A percentile compares a stretch with the other conserved stretches of the same genome.
Evolutionary conservation across 179 eudicot genomes (phyloP).

Genomic region (Drosera spatulata): DNA sequence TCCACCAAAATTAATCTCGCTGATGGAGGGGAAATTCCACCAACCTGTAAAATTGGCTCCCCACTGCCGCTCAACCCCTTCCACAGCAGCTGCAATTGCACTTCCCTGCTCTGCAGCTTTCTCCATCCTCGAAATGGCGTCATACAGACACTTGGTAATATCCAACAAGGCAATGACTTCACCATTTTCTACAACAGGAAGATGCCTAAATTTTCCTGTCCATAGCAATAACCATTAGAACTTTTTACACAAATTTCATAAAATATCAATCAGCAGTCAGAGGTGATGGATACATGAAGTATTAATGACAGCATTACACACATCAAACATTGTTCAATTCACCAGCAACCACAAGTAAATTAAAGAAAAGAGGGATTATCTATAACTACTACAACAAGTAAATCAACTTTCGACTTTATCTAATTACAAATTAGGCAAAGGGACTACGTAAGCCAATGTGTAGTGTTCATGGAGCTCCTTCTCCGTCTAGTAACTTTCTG

Average conservation of each 20-base stretch:
- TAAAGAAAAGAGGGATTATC: no score
- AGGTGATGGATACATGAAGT: no score
- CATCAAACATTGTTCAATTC: no score
- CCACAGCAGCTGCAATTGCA: slow-evolving; percentile 99
- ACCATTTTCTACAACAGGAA: slow-evolving; percentile 97
- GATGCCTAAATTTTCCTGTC: slow-evolving; percentile 93
- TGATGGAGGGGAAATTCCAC: slow-evolving; percentile 2
- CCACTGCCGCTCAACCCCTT: slow-evolving; percentile 95
- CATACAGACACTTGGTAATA: slow-evolving; percentile 91
- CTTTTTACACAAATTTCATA: not conserved
- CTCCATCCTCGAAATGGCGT: slow-evolving; percentile 97
- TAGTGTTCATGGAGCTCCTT: no score
- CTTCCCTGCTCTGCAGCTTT: slow-evolving; percentile 99
- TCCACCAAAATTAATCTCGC: no score
- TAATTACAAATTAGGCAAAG: no score
- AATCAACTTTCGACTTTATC: no score
- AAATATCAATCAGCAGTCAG: not conserved
- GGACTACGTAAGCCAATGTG: no score
- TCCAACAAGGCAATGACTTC: slow-evolving; percentile 97
- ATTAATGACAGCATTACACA: no score
- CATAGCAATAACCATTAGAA: slow-evolving; percentile 4
- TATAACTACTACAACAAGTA: no score
- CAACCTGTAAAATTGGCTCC: slow-evolving; percentile 77
- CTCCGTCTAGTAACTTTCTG: no score
- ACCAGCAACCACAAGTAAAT: no score